Percentiles rank a stretch among this genome's conserved stretches.
phyloP scores from a whole-genome alignment of 2,329 filamentous ascomycete genomes.

The Dryadomyces quercus-mongolicae region DNA sequence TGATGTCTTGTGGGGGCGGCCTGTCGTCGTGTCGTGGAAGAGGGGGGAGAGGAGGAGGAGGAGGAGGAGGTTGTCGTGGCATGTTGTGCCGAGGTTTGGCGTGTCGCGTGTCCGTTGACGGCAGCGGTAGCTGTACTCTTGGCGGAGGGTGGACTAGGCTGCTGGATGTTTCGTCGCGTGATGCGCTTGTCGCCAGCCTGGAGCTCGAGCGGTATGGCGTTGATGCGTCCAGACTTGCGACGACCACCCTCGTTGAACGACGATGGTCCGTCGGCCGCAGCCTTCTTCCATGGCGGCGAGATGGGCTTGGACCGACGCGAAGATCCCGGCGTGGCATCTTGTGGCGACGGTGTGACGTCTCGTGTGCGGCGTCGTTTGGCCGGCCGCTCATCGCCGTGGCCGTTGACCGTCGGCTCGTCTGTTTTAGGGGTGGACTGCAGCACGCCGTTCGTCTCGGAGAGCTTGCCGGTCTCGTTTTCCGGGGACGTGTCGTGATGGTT shows the following conservation, averaged over 20 bases:
- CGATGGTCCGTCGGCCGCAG: conserved; percentile 74
- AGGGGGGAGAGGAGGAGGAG: neutral
- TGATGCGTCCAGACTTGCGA: conserved; percentile 54
- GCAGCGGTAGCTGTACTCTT: too few relatives aligned
- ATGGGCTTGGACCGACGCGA: conserved; percentile 36
- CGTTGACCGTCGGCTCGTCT: conserved; percentile 10
- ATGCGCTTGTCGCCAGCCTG: conserved; percentile 38
- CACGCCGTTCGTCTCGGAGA: neutral
- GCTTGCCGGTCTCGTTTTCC: neutral
- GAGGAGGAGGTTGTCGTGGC: neutral
- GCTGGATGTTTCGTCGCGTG: conserved; percentile 31
- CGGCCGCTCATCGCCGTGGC: conserved; percentile 32
- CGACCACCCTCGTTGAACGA: conserved; percentile 66
- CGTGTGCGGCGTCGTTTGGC: conserved; percentile 54
- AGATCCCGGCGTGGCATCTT: conserved; percentile 16
- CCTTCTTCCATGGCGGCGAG: conserved; percentile 90
- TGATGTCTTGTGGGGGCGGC: neutral
- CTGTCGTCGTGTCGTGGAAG: conserved; percentile 6
- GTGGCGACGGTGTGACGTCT: conserved; percentile 21
- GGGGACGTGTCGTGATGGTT: neutral
- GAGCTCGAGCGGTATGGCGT: conserved; percentile 40
- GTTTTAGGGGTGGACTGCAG: neutral
- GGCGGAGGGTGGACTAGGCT: conserved; percentile 22
- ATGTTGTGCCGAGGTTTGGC: too few relatives aligned
- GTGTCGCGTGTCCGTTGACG: conserved; percentile 11